Conservation (phyloP, 2,329 filamentous ascomycete species). For the Trichoderma hamatum region DNA sequence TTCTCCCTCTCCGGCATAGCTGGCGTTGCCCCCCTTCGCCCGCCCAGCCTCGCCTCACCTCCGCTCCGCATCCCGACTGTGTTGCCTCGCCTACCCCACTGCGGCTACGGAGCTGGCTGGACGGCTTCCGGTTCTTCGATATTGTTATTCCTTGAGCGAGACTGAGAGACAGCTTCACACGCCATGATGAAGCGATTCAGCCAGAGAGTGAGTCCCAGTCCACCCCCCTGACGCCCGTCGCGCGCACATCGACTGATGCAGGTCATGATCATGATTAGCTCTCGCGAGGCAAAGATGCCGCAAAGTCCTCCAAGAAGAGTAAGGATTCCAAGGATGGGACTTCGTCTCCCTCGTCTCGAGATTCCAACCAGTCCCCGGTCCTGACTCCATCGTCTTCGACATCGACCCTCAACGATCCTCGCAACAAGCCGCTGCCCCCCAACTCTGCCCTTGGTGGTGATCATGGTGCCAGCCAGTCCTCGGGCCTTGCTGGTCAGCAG, state of each 20-base stretch:
- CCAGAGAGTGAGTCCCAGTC: slow-evolving; percentile 65
- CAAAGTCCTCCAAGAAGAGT: slow-evolving; percentile 80
- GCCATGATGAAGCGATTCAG: slow-evolving; percentile 93
- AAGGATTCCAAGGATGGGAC: slow-evolving; percentile 75
- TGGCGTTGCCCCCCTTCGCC: slow-evolving; percentile 30
- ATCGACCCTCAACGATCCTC: slow-evolving; percentile 80
- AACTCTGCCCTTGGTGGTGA: slow-evolving; percentile 54
- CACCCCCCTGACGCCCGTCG: slow-evolving; percentile 2
- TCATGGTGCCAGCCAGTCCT: slow-evolving; percentile 47
- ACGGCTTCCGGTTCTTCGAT: slow-evolving; percentile 24
- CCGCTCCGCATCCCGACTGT: slow-evolving; percentile 36
- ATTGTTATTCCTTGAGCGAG: slow-evolving; percentile 18
- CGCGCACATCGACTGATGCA: slow-evolving; percentile 29
- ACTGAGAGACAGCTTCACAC: slow-evolving; percentile 29
- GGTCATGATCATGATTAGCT: slow-evolving; percentile 59
- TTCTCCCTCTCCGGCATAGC: slow-evolving; percentile 14
- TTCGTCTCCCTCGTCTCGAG: slow-evolving; percentile 71
- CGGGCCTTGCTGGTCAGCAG: slow-evolving; percentile 43
- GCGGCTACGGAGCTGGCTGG: slow-evolving; percentile 30
- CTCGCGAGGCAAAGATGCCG: slow-evolving; percentile 83
- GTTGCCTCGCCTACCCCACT: slow-evolving; percentile 37
- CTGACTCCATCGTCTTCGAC: slow-evolving; percentile 86
- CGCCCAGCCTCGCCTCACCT: slow-evolving; percentile 31
- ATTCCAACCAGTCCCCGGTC: slow-evolving; percentile 62
- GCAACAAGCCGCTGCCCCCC: slow-evolving; percentile 76